These are phyloP conservation scores for Sphaerulina vaccinii DNA, from an alignment of 2,329 filamentous ascomycete species.

Conservation along the genomic window DNA sequence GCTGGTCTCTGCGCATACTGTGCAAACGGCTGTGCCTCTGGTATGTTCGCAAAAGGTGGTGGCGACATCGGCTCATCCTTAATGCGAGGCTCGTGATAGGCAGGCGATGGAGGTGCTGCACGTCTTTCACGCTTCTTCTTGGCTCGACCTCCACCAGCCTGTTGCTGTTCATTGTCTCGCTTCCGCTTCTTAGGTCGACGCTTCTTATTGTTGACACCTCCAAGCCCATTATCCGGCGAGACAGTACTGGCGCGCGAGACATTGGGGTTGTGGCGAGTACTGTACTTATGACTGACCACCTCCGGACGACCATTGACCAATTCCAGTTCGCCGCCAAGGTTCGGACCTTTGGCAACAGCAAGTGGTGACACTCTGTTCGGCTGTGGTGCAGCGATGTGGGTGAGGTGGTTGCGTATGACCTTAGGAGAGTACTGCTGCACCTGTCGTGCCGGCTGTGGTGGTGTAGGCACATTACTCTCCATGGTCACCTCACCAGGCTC, in stretches of 20 bases:
- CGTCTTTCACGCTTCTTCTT: conserved; percentile 38
- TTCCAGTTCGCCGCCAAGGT: conserved; percentile 41
- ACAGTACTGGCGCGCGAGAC: conserved; percentile 31
- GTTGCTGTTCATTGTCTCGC: conserved; percentile 29
- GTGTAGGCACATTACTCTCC: conserved; percentile 25
- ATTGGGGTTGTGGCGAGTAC: conserved; percentile 22
- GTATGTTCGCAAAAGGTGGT: conserved; percentile 50
- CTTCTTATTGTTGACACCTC: conserved; percentile 31
- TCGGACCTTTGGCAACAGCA: conserved; percentile 52
- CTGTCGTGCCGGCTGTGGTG: conserved; percentile 12
- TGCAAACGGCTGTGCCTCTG: conserved; percentile 36
- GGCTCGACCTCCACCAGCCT: conserved; percentile 13
- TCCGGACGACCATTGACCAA: conserved; percentile 45
- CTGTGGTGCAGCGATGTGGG: conserved; percentile 68
- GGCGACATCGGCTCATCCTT: conserved; percentile 64
- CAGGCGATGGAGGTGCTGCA: conserved; percentile 38
- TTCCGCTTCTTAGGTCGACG: conserved; percentile 40
- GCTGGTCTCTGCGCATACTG: conserved; percentile 41
- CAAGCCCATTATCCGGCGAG: conserved; percentile 30
- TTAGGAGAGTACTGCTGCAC: conserved; percentile 41
- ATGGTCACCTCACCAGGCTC: conserved; percentile 38
- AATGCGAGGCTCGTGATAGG: conserved; percentile 50
- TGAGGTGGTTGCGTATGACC: conserved; percentile 64
- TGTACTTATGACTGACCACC: conserved; percentile 29
- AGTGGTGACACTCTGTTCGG: conserved; percentile 66